Base-by-base conservation (phyloP, 768 basidiomycete species). In the Terana coerulea region DNA sequence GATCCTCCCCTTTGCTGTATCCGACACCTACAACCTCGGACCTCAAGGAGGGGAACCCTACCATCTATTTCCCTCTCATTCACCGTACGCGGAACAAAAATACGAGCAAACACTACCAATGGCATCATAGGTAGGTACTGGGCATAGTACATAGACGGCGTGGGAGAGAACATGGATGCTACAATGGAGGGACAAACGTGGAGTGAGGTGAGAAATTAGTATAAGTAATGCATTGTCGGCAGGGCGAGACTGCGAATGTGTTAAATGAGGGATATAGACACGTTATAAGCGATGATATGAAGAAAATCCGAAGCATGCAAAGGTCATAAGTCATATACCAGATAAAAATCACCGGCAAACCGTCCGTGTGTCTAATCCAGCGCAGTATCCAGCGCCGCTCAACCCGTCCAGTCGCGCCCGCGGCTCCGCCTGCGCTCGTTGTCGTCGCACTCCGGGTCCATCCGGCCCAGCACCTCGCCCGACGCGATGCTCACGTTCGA, bases 391-490 rank as follows among this genome's bases (percentile, higher is more conserved):
- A 19, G 37, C n/a, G 17, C 17, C 45, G 30, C 3, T 34, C 31
- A 34, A 31, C 30, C 19, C 9, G 30, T 33, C 45, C 45, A 46
- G 28, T 46, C 45, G 17, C 30, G 45, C 9, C 30, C 31, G 19
- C 45, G 29, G 22, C 31, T 33, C 3, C 45, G 45, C 30, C 50
- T 34, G 47, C 57, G 41, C 48, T 53, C 52, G 29, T 67, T 62
- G 17, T 65, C 65, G 33, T 62, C 63, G 1, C 56, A 29, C 56
- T 71, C 70, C 29, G 71, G 62, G 45, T 82, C 80, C 70, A 83
- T 69, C 57, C 74, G 62, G 34, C 81, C 81, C 49, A 83, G 69
- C 6, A 82, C 79, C 65, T 83, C 80, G 55, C 66, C 69, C 22
- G 69, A 71, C 17, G 62, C 69, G 47, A 67, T 65, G 73, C 75